Evolutionary conservation across 192 early-diverging fungal genomes (phyloP).

Genomic region (Gryganskiella cystojenkinii): DNA sequence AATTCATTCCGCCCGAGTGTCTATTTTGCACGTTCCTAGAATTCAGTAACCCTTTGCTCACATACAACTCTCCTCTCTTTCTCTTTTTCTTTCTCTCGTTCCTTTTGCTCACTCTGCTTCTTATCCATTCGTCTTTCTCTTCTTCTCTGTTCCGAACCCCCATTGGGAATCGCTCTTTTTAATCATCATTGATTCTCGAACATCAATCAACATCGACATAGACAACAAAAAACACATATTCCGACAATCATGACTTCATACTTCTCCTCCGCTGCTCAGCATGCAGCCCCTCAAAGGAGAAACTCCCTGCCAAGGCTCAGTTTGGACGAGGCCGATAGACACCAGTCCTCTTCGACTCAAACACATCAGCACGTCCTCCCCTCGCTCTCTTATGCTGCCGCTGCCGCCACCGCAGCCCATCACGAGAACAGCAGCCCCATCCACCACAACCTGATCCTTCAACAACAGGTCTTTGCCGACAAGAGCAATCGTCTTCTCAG

Average conservation of each 20-base stretch:
- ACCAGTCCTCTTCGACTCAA: constrained; percentile 1
- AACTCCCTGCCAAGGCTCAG: constrained; percentile 40
- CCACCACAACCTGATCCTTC: constrained; percentile 52
- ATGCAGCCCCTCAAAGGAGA: constrained; percentile 28
- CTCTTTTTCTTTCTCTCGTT: neutral
- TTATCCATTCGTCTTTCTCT: neutral
- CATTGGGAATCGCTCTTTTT: no score
- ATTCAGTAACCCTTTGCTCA: no score
- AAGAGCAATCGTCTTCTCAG: constrained; percentile 76
- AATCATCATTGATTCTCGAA: neutral
- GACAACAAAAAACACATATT: neutral
- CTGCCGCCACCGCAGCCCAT: constrained; percentile 18
- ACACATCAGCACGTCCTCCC: constrained; percentile 38
- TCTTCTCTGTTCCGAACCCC: neutral
- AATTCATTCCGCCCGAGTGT: no score
- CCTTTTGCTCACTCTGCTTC: neutral
- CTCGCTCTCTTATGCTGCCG: constrained; percentile 41
- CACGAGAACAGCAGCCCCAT: constrained; percentile 29
- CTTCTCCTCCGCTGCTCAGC: constrained; percentile 48
- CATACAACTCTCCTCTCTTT: neutral
- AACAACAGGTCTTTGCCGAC: constrained; percentile 78
- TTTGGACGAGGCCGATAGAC: constrained; percentile 33
- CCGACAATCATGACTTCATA: constrained; percentile 42
- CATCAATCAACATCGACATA: no score
- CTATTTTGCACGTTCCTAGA: no score